A percentile compares a stretch with the other conserved stretches of the same genome.
Evolutionary conservation across 495 filamentous ascomycete genomes (phyloP).

Genomic region (Paragyromitra xinjiangensis): DNA sequence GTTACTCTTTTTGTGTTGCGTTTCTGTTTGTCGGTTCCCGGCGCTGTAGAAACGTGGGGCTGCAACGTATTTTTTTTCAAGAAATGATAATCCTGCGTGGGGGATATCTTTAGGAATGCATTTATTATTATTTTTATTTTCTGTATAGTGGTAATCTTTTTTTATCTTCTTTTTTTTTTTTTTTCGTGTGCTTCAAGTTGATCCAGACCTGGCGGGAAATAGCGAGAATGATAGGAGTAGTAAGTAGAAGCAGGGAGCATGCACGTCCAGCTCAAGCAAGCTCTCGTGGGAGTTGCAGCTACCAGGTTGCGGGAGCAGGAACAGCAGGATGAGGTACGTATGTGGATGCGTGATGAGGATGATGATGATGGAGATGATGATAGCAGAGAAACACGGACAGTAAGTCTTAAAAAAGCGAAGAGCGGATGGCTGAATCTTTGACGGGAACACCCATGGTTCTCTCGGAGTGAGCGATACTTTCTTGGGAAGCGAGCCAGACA

Average conservation of each 20-base stretch:
- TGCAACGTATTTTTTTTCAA: neutral
- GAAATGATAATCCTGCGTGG: conserved; percentile 23
- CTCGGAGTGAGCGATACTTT: conserved; percentile 16
- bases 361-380: conserved; percentile 31
- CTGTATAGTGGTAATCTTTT: conserved; percentile 11
- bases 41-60: conserved; percentile 31
- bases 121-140: conserved; percentile 37
- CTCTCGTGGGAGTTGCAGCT: conserved; percentile 48
- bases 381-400: conserved; percentile 36
- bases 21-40: conserved; percentile 40
- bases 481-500: conserved; percentile 12
- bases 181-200: conserved; percentile 12
- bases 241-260: conserved; percentile 41
- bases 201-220: conserved; percentile 31
- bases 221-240: conserved; percentile 25
- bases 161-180: conserved; percentile 19
- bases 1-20: conserved; percentile 23
- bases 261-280: conserved; percentile 47
- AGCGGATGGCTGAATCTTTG: conserved; percentile 23
- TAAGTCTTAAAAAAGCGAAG: conserved; percentile 27
- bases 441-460: conserved; percentile 29
- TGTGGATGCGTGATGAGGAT: conserved; percentile 26
- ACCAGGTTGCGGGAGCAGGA: conserved; percentile 41
- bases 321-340: conserved; percentile 14
- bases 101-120: conserved; percentile 22